phyloP scores from a whole-genome alignment of 352 stramenopile species.

The Aphanomyces euteiches region DNA sequence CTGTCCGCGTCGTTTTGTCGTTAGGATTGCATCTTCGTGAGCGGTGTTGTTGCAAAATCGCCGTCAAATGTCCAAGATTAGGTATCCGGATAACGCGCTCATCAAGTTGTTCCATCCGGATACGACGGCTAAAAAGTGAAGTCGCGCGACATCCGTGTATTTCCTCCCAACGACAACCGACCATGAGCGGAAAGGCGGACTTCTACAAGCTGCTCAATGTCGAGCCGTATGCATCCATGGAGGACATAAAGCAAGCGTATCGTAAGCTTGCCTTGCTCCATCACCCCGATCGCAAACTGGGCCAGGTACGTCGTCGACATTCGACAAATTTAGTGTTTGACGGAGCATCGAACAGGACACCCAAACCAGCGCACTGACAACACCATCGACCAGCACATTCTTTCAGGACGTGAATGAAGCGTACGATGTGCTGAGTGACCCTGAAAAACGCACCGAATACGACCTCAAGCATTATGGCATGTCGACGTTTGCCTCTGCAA shows the following conservation, averaged over 20 bases:
- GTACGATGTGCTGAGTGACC: slow-evolving; percentile 63
- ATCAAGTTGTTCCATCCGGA: too few species aligned
- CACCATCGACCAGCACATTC: slow-evolving; percentile 13
- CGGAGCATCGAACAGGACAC: slow-evolving; percentile 38
- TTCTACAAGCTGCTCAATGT: slow-evolving; percentile 25
- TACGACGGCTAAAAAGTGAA: not conserved
- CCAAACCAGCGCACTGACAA: not conserved
- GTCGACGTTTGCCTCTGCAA: slow-evolving; percentile 32
- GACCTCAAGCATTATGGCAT: slow-evolving; percentile 66
- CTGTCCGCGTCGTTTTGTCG: too few species aligned
- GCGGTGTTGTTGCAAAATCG: too few species aligned
- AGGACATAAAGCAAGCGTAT: slow-evolving; percentile 26
- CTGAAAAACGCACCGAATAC: slow-evolving; percentile 51
- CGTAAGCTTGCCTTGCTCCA: slow-evolving; percentile 49
- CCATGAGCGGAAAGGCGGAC: slow-evolving; percentile 17
- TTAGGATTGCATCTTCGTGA: too few species aligned
- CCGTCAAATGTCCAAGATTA: too few species aligned
- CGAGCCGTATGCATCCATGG: slow-evolving; percentile 24
- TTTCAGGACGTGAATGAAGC: slow-evolving; percentile 61
- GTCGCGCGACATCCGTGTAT: too few species aligned
- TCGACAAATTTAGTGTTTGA: slow-evolving; percentile 25
- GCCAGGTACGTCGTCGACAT: slow-evolving; percentile 36
- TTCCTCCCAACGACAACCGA: not conserved
- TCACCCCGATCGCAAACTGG: slow-evolving; percentile 58
- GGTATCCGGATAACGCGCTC: too few species aligned